Conservation (phyloP, 345 rosid species). For the Camelina neglecta region DNA sequence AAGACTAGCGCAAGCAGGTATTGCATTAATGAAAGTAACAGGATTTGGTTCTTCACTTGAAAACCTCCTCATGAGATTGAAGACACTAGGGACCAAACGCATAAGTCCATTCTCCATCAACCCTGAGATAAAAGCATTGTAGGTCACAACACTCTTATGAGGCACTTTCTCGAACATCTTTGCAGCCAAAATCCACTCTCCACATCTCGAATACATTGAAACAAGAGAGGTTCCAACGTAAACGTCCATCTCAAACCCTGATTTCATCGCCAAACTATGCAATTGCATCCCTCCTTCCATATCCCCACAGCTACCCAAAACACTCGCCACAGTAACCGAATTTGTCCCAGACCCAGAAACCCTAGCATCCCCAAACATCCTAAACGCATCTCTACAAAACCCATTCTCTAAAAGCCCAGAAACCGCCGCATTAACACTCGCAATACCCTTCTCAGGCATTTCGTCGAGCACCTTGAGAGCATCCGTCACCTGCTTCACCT, state of each 20-base stretch:
- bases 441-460: conserved; percentile 45
- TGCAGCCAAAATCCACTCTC: conserved; percentile 50
- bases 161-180: conserved; percentile 55
- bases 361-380: conserved; percentile 50
- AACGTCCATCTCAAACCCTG: conserved; percentile 57
- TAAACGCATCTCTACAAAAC: conserved; percentile 47
- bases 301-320: conserved; percentile 53
- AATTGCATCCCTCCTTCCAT: conserved; percentile 48
- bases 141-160: conserved; percentile 57
- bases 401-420: conserved; percentile 62
- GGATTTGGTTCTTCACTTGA: conserved; percentile 52
- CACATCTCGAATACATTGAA: conserved; percentile 54
- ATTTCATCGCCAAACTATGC: conserved; percentile 63
- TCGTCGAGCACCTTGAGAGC: conserved; percentile 52
- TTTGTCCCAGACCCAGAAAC: conserved; percentile 50
- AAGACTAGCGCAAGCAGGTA: conserved; percentile 61
- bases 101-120: conserved; percentile 58
- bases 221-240: conserved; percentile 67
- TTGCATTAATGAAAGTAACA: conserved; percentile 55
- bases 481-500: conserved; percentile 36
- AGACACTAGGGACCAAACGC: conserved; percentile 49
- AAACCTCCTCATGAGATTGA: conserved; percentile 56
- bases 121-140: conserved; percentile 61
- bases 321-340: conserved; percentile 61
- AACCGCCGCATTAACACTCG: conserved; percentile 55